phyloP scores from a whole-genome alignment of 495 filamentous ascomycete species.

The Hypoxylon cercidicola region DNA sequence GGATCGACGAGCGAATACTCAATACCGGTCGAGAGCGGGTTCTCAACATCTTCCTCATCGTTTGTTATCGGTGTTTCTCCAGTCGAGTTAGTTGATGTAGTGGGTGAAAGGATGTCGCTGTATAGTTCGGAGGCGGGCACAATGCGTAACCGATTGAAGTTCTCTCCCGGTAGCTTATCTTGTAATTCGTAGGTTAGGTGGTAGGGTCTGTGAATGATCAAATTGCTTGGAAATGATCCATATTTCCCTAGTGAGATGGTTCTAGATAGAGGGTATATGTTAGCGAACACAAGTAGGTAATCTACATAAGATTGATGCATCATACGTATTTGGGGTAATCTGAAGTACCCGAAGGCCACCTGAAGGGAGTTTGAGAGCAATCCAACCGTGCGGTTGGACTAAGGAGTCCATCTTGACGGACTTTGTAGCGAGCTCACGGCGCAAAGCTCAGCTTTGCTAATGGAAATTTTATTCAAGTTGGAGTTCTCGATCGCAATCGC shows the following conservation, averaged over 20 bases:
- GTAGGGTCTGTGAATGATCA: slow-evolving; percentile 87
- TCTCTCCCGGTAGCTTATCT: slow-evolving; percentile 68
- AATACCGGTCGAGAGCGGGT: slow-evolving; percentile 39
- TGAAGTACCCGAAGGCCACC: slow-evolving; percentile 70
- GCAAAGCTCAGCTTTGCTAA: too few species aligned
- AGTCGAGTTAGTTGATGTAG: slow-evolving; percentile 45
- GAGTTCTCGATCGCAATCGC: too few species aligned
- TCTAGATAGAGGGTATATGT: slow-evolving; percentile 54
- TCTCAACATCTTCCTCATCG: slow-evolving; percentile 47
- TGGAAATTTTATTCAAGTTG: too few species aligned
- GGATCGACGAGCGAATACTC: slow-evolving; percentile 58
- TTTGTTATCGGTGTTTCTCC: slow-evolving; percentile 46
- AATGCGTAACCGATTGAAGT: slow-evolving; percentile 72
- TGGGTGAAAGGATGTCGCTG: slow-evolving; percentile 75
- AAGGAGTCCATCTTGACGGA: slow-evolving; percentile 46
- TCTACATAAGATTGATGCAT: slow-evolving; percentile 32
- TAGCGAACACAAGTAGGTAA: slow-evolving; percentile 37
- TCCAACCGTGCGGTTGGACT: slow-evolving; percentile 71
- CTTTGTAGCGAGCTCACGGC: neutral
- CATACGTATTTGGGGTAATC: slow-evolving; percentile 81
- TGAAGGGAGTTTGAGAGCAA: slow-evolving; percentile 75
- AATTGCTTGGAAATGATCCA: slow-evolving; percentile 85
- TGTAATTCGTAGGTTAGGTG: slow-evolving; percentile 90
- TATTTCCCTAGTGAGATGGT: slow-evolving; percentile 89
- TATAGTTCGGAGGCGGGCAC: slow-evolving; percentile 86